Percentiles rank a stretch among this genome's conserved stretches.
phyloP scores from a whole-genome alignment of 2,329 filamentous ascomycete species.

The Corynespora cassiicola region DNA sequence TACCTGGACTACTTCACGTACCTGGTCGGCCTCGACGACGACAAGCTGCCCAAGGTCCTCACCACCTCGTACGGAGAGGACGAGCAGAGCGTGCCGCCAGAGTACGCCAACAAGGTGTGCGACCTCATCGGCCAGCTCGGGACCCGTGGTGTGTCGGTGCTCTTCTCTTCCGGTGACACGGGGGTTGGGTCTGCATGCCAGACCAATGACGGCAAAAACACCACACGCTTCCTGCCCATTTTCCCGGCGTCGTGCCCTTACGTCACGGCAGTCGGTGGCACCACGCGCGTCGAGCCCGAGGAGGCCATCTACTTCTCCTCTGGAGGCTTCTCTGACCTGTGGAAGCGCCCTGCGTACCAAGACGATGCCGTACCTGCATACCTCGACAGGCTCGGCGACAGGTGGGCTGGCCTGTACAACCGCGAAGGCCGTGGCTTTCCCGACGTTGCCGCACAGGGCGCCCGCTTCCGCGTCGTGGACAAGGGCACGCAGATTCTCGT shows the following conservation, averaged over 20 bases:
- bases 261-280: slow-evolving; percentile 55
- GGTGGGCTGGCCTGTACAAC: slow-evolving; percentile 53
- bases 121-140: slow-evolving; percentile 49
- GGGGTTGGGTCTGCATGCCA: slow-evolving; percentile 51
- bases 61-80: slow-evolving; percentile 50
- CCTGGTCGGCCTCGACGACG: slow-evolving; percentile 37
- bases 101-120: slow-evolving; percentile 47
- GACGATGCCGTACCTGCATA: slow-evolving; percentile 47
- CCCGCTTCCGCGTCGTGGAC: slow-evolving; percentile 43
- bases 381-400: slow-evolving; percentile 46
- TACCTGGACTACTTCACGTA: slow-evolving; percentile 50
- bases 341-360: slow-evolving; percentile 51
- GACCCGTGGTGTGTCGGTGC: slow-evolving; percentile 47
- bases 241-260: slow-evolving; percentile 57
- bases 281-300: slow-evolving; percentile 48
- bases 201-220: slow-evolving; percentile 54
- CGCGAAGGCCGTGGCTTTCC: slow-evolving; percentile 51
- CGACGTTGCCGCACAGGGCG: slow-evolving; percentile 51
- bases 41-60: slow-evolving; percentile 45
- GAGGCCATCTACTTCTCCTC: slow-evolving; percentile 47
- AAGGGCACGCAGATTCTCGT: slow-evolving; percentile 38
- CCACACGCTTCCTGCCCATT: slow-evolving; percentile 50
- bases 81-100: slow-evolving; percentile 46
- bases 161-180: slow-evolving; percentile 49
- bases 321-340: slow-evolving; percentile 55